phyloP scores from a whole-genome alignment of 257 asterid genomes.

The Solanum chmielewskii region DNA sequence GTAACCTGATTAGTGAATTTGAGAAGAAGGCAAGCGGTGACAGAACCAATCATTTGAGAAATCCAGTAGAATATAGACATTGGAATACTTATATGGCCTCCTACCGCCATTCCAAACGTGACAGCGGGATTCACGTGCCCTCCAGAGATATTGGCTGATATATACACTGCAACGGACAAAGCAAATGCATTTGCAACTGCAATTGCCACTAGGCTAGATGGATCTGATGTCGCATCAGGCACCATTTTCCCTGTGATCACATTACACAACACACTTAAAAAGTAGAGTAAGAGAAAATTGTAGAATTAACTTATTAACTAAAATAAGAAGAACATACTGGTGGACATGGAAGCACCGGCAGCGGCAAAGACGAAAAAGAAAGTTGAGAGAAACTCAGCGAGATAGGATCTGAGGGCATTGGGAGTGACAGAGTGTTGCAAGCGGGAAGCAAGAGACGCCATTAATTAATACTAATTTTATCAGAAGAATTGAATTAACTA shows the following conservation, averaged over 20 bases:
- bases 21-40: slow-evolving; percentile 53
- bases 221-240: slow-evolving; percentile 19
- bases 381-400: slow-evolving; percentile 89
- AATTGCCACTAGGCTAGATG: slow-evolving; percentile 31
- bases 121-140: slow-evolving; percentile 94
- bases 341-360: slow-evolving; percentile 55
- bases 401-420: slow-evolving; percentile 57
- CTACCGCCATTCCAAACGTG: slow-evolving; percentile 68
- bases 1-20: slow-evolving; percentile 41
- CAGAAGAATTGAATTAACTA: background rate
- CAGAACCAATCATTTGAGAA: slow-evolving; percentile 59
- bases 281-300: background rate
- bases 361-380: slow-evolving; percentile 74
- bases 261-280: background rate
- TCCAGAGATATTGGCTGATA: slow-evolving; percentile 55
- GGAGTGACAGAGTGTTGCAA: slow-evolving; percentile 46
- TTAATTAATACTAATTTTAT: background rate
- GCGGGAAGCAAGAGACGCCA: slow-evolving; percentile 62
- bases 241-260: slow-evolving; percentile 31
- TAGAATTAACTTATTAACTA: background rate
- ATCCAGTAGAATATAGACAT: slow-evolving; percentile 57
- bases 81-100: slow-evolving; percentile 57
- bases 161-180: slow-evolving; percentile 45
- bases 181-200: slow-evolving; percentile 64
- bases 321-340: slow-evolving; percentile 18